These are phyloP conservation scores for Leccinum subrobustum DNA, from an alignment of 1,284 basidiomycete genomes.

Conservation along the genomic window DNA sequence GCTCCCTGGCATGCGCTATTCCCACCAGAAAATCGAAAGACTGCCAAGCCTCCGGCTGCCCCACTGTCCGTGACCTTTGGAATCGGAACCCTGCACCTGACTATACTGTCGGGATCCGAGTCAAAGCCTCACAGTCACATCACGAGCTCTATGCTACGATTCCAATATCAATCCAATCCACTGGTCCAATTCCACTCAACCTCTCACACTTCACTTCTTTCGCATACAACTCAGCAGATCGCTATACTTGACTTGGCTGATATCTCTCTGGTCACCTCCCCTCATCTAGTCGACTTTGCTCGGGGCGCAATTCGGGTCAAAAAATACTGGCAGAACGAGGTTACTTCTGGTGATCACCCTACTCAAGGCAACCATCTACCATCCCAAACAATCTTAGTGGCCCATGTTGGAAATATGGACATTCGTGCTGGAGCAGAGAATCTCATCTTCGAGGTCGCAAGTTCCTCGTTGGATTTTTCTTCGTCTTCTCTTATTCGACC, in stretches of 20 bases:
- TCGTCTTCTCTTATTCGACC: slow-evolving; percentile 41
- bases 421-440: slow-evolving; percentile 56
- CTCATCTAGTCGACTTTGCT: slow-evolving; percentile 62
- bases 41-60: slow-evolving; percentile 4
- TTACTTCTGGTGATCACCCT: not conserved
- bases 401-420: slow-evolving; percentile 41
- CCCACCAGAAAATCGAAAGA: slow-evolving; percentile 9
- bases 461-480: slow-evolving; percentile 39
- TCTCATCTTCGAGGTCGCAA: slow-evolving; percentile 46
- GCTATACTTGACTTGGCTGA: slow-evolving; percentile 43
- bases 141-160: slow-evolving; percentile 26
- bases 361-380: not conserved
- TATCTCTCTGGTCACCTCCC: slow-evolving; percentile 50
- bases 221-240: slow-evolving; percentile 36
- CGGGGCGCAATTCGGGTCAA: slow-evolving; percentile 55
- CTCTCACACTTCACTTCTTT: slow-evolving; percentile 18
- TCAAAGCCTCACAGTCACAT: slow-evolving; percentile 27
- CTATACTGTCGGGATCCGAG: slow-evolving; percentile 18
- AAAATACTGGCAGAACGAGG: slow-evolving; percentile 17
- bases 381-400: slow-evolving; percentile 31
- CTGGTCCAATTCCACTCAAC: slow-evolving; percentile 12
- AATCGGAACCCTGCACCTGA: slow-evolving; percentile 21
- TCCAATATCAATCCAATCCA: slow-evolving; percentile 26
- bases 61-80: slow-evolving; percentile 18
- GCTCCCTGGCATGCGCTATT: slow-evolving; percentile 35